phyloP scores from a whole-genome alignment of 257 asterid species.

The Salvia miltiorrhiza region DNA sequence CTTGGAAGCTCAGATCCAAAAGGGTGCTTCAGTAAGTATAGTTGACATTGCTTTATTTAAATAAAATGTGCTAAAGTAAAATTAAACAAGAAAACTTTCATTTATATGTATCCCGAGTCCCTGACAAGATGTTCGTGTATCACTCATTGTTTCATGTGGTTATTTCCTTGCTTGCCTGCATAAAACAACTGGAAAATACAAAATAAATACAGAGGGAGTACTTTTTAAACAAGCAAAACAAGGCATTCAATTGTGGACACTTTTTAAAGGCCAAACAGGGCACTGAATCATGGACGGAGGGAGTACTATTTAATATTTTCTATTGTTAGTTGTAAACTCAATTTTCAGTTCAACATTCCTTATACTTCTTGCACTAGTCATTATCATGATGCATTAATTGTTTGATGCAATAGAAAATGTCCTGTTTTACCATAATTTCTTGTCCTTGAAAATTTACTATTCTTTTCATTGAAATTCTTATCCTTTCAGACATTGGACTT shows the following conservation, averaged over 20 bases:
- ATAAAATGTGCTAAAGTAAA: constrained; percentile 11
- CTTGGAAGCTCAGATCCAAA: constrained; percentile 99
- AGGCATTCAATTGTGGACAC: too few relatives aligned
- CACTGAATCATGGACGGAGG: too few relatives aligned
- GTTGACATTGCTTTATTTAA: constrained; percentile 15
- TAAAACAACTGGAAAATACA: not conserved
- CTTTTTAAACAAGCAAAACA: too few relatives aligned
- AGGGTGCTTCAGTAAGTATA: constrained; percentile 95
- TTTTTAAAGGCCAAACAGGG: too few relatives aligned
- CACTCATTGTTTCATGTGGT: not conserved
- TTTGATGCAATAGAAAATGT: not conserved
- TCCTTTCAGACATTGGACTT: constrained; percentile 76
- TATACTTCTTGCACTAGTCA: not conserved
- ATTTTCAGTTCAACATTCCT: not conserved
- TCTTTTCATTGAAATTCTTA: constrained; percentile 17
- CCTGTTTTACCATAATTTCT: not conserved
- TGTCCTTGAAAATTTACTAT: constrained; percentile 2
- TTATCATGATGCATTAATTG: not conserved
- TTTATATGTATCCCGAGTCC: not conserved
- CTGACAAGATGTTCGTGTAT: not conserved
- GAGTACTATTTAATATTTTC: too few relatives aligned
- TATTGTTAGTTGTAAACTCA: not conserved
- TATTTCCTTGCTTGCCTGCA: not conserved
- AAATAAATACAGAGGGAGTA: not conserved
- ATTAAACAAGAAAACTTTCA: constrained; percentile 4